These are phyloP conservation scores for Achaetomium macrosporum DNA, from an alignment of 2,329 filamentous ascomycete genomes.

Conservation along the genomic window DNA sequence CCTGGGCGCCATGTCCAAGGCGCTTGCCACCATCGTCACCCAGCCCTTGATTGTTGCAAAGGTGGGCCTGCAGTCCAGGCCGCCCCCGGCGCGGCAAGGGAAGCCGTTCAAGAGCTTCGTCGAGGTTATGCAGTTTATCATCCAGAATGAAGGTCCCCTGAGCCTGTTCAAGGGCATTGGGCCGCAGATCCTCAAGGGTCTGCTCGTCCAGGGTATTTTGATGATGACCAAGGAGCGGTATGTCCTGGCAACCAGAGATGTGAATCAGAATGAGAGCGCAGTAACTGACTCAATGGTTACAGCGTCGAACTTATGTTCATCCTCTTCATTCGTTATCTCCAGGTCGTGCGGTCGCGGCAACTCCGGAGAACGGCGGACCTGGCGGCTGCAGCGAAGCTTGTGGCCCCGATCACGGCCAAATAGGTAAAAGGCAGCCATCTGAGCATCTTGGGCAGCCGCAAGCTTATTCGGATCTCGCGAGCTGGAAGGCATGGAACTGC, in stretches of 20 bases:
- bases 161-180: conserved; percentile 97
- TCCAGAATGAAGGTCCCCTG: conserved; percentile 74
- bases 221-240: conserved; percentile 99
- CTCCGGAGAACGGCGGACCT: conserved; percentile 60
- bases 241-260: conserved; percentile 21
- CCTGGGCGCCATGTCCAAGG: conserved; percentile 87
- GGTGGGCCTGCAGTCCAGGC: conserved; percentile 90
- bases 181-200: conserved; percentile 86
- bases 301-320: conserved; percentile 87
- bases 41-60: conserved; percentile 97
- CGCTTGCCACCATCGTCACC: conserved; percentile 82
- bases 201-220: conserved; percentile 88
- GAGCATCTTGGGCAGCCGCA: neutral
- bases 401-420: conserved; percentile 27
- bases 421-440: conserved; percentile 15
- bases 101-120: conserved; percentile 90
- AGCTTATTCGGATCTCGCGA: too few species aligned
- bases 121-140: conserved; percentile 92
- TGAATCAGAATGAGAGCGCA: neutral
- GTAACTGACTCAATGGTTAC: conserved; percentile 13
- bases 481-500: neutral
- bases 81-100: conserved; percentile 74
- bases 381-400: conserved; percentile 53
- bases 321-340: conserved; percentile 75
- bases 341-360: conserved; percentile 62